A percentile compares a stretch with the other conserved stretches of the same genome.
Evolutionary conservation across 176 grass and related monocot genomes (phyloP).

Genomic region (Carex cristatella): DNA sequence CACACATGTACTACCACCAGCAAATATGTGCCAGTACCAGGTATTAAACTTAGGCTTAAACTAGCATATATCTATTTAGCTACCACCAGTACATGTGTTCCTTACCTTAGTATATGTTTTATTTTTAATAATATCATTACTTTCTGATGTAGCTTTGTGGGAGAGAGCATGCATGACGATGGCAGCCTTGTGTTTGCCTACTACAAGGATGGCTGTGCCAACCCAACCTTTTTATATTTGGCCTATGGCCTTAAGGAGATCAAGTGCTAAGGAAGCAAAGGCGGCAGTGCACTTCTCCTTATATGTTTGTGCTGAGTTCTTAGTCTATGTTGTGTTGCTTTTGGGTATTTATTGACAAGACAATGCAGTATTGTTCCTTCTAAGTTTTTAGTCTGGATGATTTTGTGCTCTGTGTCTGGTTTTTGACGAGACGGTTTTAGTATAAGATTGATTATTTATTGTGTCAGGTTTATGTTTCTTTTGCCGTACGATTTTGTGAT

Average conservation of each 20-base stretch:
- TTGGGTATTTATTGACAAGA: background rate
- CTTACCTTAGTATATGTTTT: background rate
- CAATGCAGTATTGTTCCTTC: background rate
- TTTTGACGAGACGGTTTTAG: constrained; percentile 19
- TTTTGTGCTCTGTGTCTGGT: constrained; percentile 12
- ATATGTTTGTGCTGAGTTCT: constrained; percentile 1
- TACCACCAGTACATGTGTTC: background rate
- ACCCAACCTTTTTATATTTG: constrained; percentile 88
- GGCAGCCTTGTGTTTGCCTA: constrained; percentile 63
- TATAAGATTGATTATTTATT: constrained; percentile 1
- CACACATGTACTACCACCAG: background rate
- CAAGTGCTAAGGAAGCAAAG: constrained; percentile 54
- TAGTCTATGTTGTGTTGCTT: constrained; percentile 13
- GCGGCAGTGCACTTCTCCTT: background rate
- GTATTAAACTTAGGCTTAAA: background rate
- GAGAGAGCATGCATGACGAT: constrained; percentile 90
- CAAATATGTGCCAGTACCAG: background rate
- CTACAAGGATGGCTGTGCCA: constrained; percentile 63
- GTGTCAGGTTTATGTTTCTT: background rate
- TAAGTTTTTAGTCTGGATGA: constrained; percentile 8
- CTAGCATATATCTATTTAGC: background rate
- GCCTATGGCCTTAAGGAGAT: constrained; percentile 64
- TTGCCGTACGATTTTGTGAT: background rate
- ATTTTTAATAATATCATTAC: constrained; percentile 41
- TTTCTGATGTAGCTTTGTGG: constrained; percentile 57